Base-by-base conservation (phyloP, 768 basidiomycete species). In the Rhodotorula toruloides region DNA sequence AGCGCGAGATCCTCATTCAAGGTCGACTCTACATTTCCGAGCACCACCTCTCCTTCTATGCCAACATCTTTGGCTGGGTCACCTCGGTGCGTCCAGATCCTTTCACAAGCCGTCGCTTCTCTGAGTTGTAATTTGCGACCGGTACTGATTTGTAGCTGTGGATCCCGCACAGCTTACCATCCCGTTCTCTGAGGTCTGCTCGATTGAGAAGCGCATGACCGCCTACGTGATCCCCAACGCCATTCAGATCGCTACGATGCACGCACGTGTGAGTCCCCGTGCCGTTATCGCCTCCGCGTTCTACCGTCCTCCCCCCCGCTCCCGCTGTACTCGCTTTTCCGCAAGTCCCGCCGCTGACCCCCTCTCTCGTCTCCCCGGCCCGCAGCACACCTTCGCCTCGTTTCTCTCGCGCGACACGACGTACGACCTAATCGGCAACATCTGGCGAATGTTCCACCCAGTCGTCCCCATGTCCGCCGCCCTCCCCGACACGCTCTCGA, bases 21-120 rank as follows among this genome's bases (percentile, higher is more conserved):
- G 96, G 96, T 9, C 83, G 96, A 17, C 77, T 99, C 62, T 97
- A 97, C 78, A 90, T 98, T 31, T 98, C 96, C 12, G 94, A 99
- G 79, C 97, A 98, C 78, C 93, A 97, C 76, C 84, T 97, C n/a
- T 98, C 91, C 80, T 99, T 98, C 81, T 90, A 99, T 73, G 94
- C 96, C 48, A 98, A 98, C 76, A 97, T 98, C 49, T 94, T 98
- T 78, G 94, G 96, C 48, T 98, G 94, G 96, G 88, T 96, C 54
- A 98, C 94, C 36, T 87, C 94, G 76, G 93, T 94, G 77, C 77
- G 92, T 17, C 11, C 7, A 81, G 46, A 27, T 0, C 42, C 47
- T 27, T 12, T 9, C 19, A 4, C 21, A 11, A 12, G 7, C 34
- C 7, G 17, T 29, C 46, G 19, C 37, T 55, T 53, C 34, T 32